Conservation (phyloP, 2,329 filamentous ascomycete species). For the Orbilia blumenaviensis region DNA sequence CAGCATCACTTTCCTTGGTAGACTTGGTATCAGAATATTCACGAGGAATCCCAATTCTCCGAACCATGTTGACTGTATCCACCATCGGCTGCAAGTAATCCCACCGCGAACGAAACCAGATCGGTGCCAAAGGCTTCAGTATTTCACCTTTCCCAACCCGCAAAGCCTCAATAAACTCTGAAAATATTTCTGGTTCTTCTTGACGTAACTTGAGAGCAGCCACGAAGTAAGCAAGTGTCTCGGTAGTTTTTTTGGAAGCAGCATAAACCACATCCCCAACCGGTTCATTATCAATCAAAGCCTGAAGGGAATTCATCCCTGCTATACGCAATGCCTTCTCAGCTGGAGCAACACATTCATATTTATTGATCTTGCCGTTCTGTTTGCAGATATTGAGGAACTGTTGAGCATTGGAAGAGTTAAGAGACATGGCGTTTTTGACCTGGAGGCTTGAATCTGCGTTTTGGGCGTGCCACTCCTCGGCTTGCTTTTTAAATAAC, state of each 20-base stretch:
- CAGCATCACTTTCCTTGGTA: background rate
- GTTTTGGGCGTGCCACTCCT: conserved; percentile 59
- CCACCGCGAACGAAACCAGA: conserved; percentile 58
- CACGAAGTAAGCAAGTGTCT: conserved; percentile 59
- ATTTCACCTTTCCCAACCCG: conserved; percentile 59
- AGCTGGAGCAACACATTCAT: conserved; percentile 52
- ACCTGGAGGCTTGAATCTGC: conserved; percentile 57
- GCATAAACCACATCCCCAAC: conserved; percentile 50
- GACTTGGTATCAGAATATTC: conserved; percentile 38
- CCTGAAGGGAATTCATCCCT: conserved; percentile 21
- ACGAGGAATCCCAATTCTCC: conserved; percentile 60
- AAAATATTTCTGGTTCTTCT: conserved; percentile 59
- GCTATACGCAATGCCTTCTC: background rate
- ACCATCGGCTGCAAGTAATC: conserved; percentile 60
- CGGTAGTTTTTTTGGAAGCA: conserved; percentile 60
- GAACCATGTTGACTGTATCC: conserved; percentile 59
- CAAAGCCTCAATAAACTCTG: conserved; percentile 59
- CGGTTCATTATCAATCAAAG: conserved; percentile 4
- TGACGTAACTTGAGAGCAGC: conserved; percentile 61
- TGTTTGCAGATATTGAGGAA: conserved; percentile 61
- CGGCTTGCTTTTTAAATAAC: conserved; percentile 61
- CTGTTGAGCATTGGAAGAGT: conserved; percentile 60
- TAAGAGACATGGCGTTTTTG: conserved; percentile 59
- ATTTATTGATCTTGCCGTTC: conserved; percentile 26
- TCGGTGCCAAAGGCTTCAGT: conserved; percentile 58